These are phyloP conservation scores for Taxawa tesnikishii DNA, from an alignment of 2,329 filamentous ascomycete species.

Conservation along the genomic window DNA sequence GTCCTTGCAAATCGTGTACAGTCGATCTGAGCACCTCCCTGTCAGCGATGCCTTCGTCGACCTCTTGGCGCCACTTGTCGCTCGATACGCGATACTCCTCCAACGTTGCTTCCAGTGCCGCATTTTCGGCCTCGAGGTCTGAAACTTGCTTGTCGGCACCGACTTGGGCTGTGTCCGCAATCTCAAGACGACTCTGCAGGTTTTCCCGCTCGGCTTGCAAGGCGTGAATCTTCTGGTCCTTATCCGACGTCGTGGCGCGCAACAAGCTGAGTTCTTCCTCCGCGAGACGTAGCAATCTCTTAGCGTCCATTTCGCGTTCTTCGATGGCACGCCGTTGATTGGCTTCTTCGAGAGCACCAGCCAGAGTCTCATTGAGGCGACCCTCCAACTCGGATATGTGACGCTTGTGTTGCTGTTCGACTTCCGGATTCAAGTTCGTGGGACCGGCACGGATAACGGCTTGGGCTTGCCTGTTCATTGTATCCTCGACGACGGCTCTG, in stretches of 20 bases:
- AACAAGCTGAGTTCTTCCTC: constrained; percentile 37
- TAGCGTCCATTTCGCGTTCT: constrained; percentile 29
- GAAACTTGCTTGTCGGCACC: constrained; percentile 10
- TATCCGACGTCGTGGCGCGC: constrained; percentile 28
- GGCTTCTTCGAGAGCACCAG: constrained; percentile 25
- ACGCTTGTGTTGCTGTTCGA: constrained; percentile 13
- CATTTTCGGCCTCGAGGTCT: constrained; percentile 45
- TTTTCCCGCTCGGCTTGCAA: constrained; percentile 30
- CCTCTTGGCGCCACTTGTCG: constrained; percentile 46
- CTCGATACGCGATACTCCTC: constrained; percentile 52
- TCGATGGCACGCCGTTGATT: constrained; percentile 30
- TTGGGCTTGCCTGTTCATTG: constrained; percentile 16
- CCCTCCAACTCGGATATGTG: constrained; percentile 17
- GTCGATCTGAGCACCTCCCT: constrained; percentile 65
- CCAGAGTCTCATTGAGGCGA: constrained; percentile 20
- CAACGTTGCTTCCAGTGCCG: constrained; percentile 46
- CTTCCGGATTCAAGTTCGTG: constrained; percentile 14
- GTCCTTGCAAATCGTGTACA: constrained; percentile 60
- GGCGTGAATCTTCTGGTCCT: constrained; percentile 27
- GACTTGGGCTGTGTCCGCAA: constrained; percentile 18
- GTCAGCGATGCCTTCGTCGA: constrained; percentile 43
- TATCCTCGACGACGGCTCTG: constrained; percentile 22
- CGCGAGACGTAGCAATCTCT: constrained; percentile 32
- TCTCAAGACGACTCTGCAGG: constrained; percentile 24
- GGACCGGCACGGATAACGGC: constrained; percentile 14